These are phyloP conservation scores for Salvia miltiorrhiza DNA, from an alignment of 257 asterid species.

Conservation along the genomic window DNA sequence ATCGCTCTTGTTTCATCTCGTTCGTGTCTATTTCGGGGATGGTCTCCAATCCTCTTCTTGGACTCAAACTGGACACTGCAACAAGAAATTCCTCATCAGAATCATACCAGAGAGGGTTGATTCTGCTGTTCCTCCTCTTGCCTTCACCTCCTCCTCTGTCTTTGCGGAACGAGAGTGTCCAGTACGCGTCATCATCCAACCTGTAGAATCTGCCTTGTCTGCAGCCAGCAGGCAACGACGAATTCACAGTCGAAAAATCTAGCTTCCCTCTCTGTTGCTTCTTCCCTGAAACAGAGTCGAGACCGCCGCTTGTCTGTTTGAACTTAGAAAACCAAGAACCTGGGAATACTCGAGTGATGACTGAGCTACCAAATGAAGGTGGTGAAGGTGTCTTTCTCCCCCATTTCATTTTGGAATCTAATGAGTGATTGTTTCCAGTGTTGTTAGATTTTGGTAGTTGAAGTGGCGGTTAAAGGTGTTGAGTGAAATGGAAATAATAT, in stretches of 20 bases:
- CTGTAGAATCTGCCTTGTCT: constrained; percentile 53
- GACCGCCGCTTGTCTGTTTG: constrained; percentile 37
- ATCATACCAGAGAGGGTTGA: constrained; percentile 36
- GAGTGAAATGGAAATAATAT: constrained; percentile 17
- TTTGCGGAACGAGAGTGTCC: constrained; percentile 59
- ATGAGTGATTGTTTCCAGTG: background rate
- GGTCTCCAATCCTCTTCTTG: constrained; percentile 14
- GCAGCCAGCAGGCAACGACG: constrained; percentile 15
- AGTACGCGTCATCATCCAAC: constrained; percentile 46
- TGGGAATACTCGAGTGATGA: constrained; percentile 51
- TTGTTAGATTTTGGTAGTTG: constrained; percentile 14
- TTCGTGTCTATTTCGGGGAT: constrained; percentile 29
- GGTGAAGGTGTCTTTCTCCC: constrained; percentile 40
- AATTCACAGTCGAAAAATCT: constrained; percentile 18
- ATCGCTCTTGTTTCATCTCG: constrained; percentile 23
- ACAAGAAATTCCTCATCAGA: constrained; percentile 37
- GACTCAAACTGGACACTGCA: constrained; percentile 1
- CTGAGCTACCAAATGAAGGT: constrained; percentile 32
- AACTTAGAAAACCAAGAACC: constrained; percentile 70
- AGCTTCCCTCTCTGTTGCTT: constrained; percentile 26
- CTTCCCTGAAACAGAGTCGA: constrained; percentile 18
- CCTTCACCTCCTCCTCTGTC: constrained; percentile 22
- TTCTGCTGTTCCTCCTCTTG: constrained; percentile 22
- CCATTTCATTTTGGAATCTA: constrained; percentile 45
- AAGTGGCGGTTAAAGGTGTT: constrained; percentile 33